phyloP scores from a whole-genome alignment of 2,329 filamentous ascomycete species.

The Tolypocladium paradoxum region DNA sequence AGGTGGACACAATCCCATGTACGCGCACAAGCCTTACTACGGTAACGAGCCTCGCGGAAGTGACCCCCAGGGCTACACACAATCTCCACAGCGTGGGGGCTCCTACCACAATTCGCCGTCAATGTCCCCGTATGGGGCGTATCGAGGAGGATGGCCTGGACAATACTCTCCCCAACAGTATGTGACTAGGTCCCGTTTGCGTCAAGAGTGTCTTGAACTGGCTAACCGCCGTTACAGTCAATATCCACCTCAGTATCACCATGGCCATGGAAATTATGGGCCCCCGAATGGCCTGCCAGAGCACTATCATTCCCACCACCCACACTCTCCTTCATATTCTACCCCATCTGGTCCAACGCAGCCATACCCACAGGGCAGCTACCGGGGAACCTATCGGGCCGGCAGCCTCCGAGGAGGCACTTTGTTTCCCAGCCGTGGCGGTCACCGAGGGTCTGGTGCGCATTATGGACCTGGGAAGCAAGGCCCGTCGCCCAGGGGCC shows the following conservation, averaged over 20 bases:
- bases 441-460: conserved; percentile 48
- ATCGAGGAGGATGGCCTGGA: conserved; percentile 27
- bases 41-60: conserved; percentile 18
- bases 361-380: conserved; percentile 35
- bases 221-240: conserved; percentile 32
- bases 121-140: conserved; percentile 29
- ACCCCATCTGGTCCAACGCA: conserved; percentile 47
- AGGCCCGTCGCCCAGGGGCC: conserved; percentile 9
- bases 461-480: conserved; percentile 52
- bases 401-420: conserved; percentile 47
- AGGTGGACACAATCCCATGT: conserved; percentile 28
- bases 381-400: conserved; percentile 37
- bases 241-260: conserved; percentile 50
- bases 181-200: conserved; percentile 10
- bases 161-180: conserved; percentile 31
- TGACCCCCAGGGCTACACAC: conserved; percentile 25
- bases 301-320: conserved; percentile 39
- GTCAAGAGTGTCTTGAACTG: neutral
- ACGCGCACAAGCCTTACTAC: conserved; percentile 25
- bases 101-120: conserved; percentile 35
- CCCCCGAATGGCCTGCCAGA: conserved; percentile 41
- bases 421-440: conserved; percentile 40
- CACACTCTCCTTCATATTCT: conserved; percentile 41
- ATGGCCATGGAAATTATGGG: conserved; percentile 35
- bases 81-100: conserved; percentile 31